Percentiles rank a stretch among this genome's conserved stretches.
phyloP scores from a whole-genome alignment of 2,329 filamentous ascomycete genomes.

The Sporothrix variecibatus region DNA sequence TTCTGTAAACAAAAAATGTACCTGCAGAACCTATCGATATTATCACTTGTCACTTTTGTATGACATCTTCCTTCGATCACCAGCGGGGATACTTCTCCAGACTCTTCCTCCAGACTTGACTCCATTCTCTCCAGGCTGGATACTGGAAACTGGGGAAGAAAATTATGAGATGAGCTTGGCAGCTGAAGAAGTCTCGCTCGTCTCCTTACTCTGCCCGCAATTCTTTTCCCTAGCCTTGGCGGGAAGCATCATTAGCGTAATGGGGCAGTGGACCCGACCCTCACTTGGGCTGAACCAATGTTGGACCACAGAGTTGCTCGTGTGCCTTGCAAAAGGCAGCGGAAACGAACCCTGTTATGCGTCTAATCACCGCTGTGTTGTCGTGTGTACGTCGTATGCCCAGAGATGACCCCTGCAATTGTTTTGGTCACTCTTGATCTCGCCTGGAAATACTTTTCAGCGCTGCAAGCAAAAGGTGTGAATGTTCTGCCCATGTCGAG shows the following conservation, averaged over 20 bases:
- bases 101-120: not conserved
- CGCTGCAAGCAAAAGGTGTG: too few relatives aligned
- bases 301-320: not conserved
- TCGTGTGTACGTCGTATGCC: not conserved
- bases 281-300: not conserved
- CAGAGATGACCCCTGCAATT: not conserved
- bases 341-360: not conserved
- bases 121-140: not conserved
- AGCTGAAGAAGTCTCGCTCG: too few relatives aligned
- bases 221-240: not conserved
- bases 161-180: not conserved
- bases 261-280: not conserved
- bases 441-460: conserved; percentile 6
- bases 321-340: not conserved
- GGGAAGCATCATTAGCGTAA: not conserved
- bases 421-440: not conserved
- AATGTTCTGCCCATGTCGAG: not conserved
- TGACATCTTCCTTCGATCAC: not conserved
- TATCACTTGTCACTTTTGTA: not conserved
- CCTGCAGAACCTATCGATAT: not conserved
- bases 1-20: not conserved
- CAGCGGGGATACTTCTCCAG: not conserved
- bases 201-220: not conserved
- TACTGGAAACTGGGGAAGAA: not conserved
- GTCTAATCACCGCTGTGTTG: not conserved